Evolutionary conservation across 768 basidiomycete species (phyloP).

Genomic region (Russula brevipes): DNA sequence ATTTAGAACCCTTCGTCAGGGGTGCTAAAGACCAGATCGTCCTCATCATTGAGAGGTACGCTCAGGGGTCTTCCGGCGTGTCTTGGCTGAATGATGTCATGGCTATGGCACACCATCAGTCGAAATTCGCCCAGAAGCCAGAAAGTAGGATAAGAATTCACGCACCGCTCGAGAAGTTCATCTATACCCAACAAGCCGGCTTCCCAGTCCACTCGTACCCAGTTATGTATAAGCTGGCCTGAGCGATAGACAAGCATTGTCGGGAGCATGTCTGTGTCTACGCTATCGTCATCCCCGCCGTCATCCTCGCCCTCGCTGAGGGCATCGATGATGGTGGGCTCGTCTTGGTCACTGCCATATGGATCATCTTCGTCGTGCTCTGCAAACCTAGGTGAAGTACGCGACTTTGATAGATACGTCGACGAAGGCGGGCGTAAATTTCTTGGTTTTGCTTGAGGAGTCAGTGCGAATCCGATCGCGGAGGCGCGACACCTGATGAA

Average conservation of each 20-base stretch:
- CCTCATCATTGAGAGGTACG: slow-evolving; percentile 22
- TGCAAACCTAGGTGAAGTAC: slow-evolving; percentile 17
- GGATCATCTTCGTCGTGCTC: slow-evolving; percentile 47
- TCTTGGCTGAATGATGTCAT: slow-evolving; percentile 15
- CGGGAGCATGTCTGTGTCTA: slow-evolving; percentile 76
- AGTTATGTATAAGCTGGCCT: slow-evolving; percentile 80
- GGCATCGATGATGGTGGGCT: slow-evolving; percentile 32
- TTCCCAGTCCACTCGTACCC: slow-evolving; percentile 88
- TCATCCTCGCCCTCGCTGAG: slow-evolving; percentile 31
- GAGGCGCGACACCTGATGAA: slow-evolving; percentile 79
- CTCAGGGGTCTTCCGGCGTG: neutral
- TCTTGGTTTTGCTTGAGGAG: slow-evolving; percentile 23
- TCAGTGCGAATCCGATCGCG: slow-evolving; percentile 64
- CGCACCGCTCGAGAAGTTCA: slow-evolving; percentile 60
- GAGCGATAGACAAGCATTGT: slow-evolving; percentile 74
- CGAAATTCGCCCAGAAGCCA: neutral
- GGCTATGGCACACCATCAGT: slow-evolving; percentile 1
- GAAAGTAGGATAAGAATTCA: slow-evolving; percentile 1
- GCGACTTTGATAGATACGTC: slow-evolving; percentile 16
- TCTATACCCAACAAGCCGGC: slow-evolving; percentile 63
- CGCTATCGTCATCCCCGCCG: slow-evolving; percentile 47
- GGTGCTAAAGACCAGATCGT: slow-evolving; percentile 19
- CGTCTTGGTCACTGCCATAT: slow-evolving; percentile 37
- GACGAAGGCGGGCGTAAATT: slow-evolving; percentile 19
- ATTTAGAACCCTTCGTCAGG: neutral